Conservation (phyloP, 1,139 yeast species). For the Candida anutae region DNA sequence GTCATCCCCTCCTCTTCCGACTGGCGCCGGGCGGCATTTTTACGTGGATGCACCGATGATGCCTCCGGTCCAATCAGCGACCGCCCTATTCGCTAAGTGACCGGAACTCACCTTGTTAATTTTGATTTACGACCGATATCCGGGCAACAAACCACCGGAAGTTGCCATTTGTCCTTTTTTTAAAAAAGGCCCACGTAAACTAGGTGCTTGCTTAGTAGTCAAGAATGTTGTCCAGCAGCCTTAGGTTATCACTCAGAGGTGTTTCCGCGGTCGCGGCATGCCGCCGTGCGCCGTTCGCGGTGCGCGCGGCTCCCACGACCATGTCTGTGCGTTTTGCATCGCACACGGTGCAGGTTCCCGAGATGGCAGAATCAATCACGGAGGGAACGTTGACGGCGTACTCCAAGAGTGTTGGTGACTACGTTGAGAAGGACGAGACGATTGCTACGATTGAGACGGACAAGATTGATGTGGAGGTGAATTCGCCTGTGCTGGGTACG, state of each 20-base stretch:
- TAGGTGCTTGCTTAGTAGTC: no score
- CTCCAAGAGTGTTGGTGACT: constrained; percentile 81
- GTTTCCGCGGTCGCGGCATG: constrained; percentile 4
- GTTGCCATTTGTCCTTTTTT: no score
- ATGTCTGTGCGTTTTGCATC: constrained; percentile 30
- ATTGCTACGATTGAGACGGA: constrained; percentile 98
- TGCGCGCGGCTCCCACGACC: constrained; percentile 1
- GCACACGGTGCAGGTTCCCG: constrained; percentile 79
- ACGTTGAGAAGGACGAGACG: constrained; percentile 79
- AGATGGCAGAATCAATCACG: constrained; percentile 97
- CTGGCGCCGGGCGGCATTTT: no score
- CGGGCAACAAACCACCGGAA: no score
- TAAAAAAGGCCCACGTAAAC: no score
- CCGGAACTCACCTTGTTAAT: no score
- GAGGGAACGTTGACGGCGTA: constrained; percentile 90
- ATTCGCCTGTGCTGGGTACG: constrained; percentile 90
- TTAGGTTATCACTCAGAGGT: constrained; percentile 10
- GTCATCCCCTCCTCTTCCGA: no score
- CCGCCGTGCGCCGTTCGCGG: constrained; percentile 1
- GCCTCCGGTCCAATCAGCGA: no score
- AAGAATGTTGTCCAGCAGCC: constrained; percentile 11
- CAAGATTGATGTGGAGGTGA: constrained; percentile 95
- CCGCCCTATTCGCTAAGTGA: no score
- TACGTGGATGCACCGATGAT: no score
- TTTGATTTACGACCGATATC: no score